Conservation (phyloP, 2,329 filamentous ascomycete species). For the Gnomoniopsis smithogilvyi region DNA sequence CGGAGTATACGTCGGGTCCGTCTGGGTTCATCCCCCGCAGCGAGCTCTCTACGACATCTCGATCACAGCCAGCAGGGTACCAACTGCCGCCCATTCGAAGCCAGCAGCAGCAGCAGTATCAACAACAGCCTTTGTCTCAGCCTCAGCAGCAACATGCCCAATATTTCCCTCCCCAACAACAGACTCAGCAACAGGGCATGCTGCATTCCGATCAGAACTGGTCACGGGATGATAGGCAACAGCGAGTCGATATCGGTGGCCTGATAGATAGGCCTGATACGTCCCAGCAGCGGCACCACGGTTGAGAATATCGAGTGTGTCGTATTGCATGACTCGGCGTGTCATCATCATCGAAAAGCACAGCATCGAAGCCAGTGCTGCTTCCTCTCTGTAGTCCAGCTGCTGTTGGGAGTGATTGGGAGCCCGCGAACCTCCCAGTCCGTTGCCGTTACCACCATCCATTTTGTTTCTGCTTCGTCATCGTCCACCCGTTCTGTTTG, state of each 20-base stretch:
- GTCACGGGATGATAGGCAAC: constrained; percentile 44
- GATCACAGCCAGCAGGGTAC: constrained; percentile 33
- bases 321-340: background rate
- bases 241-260: constrained; percentile 59
- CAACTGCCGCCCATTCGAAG: constrained; percentile 49
- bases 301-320: constrained; percentile 8
- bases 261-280: constrained; percentile 57
- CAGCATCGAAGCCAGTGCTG: background rate
- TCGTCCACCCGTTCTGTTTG: background rate
- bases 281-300: constrained; percentile 23
- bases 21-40: constrained; percentile 52
- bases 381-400: background rate
- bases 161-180: constrained; percentile 27
- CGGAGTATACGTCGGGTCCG: constrained; percentile 41
- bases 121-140: constrained; percentile 20
- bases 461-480: background rate
- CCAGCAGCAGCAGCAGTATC: constrained; percentile 28
- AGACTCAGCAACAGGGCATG: constrained; percentile 25
- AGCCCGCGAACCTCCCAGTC: background rate
- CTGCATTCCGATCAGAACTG: constrained; percentile 23
- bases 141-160: constrained; percentile 28
- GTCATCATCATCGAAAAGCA: background rate
- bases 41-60: constrained; percentile 38
- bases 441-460: background rate
- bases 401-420: background rate